A percentile compares a stretch with the other conserved stretches of the same genome.
These are phyloP conservation scores for Thermothelomyces thermophilus DNA, from an alignment of 2,329 filamentous ascomycete genomes.

Conservation along the genomic window DNA sequence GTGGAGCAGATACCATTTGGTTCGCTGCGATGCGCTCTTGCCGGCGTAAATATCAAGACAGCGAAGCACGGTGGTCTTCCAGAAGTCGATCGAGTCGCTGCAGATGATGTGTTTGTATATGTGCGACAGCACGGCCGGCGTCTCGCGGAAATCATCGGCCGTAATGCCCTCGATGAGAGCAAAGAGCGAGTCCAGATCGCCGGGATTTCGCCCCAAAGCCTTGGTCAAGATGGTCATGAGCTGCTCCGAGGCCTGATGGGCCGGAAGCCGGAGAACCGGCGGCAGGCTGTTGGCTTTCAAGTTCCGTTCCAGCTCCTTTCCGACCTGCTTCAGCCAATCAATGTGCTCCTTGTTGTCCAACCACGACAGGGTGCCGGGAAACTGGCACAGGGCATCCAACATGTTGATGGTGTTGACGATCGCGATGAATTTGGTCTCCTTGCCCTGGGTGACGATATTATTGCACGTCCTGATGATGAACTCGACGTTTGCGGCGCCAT, in stretches of 20 bases:
- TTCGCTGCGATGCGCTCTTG: slow-evolving; percentile 73
- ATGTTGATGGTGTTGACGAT: slow-evolving; percentile 85
- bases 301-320: slow-evolving; percentile 71
- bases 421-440: slow-evolving; percentile 61
- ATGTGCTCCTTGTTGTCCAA: slow-evolving; percentile 60
- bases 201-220: slow-evolving; percentile 66
- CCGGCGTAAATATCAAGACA: slow-evolving; percentile 83
- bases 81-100: slow-evolving; percentile 78
- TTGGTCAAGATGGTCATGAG: slow-evolving; percentile 78
- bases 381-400: slow-evolving; percentile 69
- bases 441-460: slow-evolving; percentile 56
- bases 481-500: slow-evolving; percentile 66
- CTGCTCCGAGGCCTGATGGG: slow-evolving; percentile 83
- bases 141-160: slow-evolving; percentile 70
- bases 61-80: slow-evolving; percentile 72
- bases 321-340: slow-evolving; percentile 56
- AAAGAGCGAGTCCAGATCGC: slow-evolving; percentile 78
- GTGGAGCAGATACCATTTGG: slow-evolving; percentile 87
- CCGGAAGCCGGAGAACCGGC: slow-evolving; percentile 68
- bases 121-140: slow-evolving; percentile 69
- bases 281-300: slow-evolving; percentile 65
- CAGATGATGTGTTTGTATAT: slow-evolving; percentile 81
- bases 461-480: slow-evolving; percentile 62
- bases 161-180: slow-evolving; percentile 78
- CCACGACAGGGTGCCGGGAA: slow-evolving; percentile 60